phyloP scores from a whole-genome alignment of 352 stramenopile species.

The Saprolegnia diclina region DNA sequence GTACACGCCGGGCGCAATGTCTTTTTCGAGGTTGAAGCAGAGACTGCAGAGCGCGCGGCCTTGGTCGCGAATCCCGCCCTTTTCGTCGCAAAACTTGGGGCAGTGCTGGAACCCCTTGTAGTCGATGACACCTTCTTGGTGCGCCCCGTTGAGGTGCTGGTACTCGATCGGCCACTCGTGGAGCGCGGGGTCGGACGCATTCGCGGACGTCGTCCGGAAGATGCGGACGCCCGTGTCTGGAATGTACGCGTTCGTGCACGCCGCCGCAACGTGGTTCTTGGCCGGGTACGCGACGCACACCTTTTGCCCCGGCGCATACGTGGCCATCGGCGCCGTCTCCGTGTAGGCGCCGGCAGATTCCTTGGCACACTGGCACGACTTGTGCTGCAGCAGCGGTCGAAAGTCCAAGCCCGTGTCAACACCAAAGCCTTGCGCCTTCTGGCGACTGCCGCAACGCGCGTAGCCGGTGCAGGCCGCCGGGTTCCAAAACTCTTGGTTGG shows the following conservation, averaged over 20 bases:
- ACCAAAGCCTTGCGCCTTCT: conserved; percentile 31
- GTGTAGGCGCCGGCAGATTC: conserved; percentile 13
- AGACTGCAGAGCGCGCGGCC: conserved; percentile 37
- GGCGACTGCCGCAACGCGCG: conserved; percentile 31
- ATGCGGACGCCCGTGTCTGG: conserved; percentile 33
- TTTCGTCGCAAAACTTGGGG: conserved; percentile 34
- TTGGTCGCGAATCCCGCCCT: conserved; percentile 22
- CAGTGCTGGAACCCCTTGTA: conserved; percentile 44
- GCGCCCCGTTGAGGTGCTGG: conserved; percentile 30
- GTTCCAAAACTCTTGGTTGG: conserved; percentile 32
- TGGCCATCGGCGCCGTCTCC: background rate
- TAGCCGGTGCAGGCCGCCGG: conserved; percentile 27
- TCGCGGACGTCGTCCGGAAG: conserved; percentile 25
- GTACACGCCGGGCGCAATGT: conserved; percentile 36
- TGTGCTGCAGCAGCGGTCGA: conserved; percentile 11
- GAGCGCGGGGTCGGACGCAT: conserved; percentile 4
- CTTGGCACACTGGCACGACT: conserved; percentile 32
- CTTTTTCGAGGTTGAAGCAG: conserved; percentile 38
- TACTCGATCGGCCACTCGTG: conserved; percentile 25
- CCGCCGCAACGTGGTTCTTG: conserved; percentile 38
- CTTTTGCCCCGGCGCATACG: conserved; percentile 33
- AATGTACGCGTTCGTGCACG: conserved; percentile 34
- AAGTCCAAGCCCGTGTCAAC: conserved; percentile 37
- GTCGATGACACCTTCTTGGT: conserved; percentile 31
- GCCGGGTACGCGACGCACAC: conserved; percentile 37